Base-by-base conservation (phyloP, 2,329 filamentous ascomycete genomes). In the Rhynchosporium secalis region DNA sequence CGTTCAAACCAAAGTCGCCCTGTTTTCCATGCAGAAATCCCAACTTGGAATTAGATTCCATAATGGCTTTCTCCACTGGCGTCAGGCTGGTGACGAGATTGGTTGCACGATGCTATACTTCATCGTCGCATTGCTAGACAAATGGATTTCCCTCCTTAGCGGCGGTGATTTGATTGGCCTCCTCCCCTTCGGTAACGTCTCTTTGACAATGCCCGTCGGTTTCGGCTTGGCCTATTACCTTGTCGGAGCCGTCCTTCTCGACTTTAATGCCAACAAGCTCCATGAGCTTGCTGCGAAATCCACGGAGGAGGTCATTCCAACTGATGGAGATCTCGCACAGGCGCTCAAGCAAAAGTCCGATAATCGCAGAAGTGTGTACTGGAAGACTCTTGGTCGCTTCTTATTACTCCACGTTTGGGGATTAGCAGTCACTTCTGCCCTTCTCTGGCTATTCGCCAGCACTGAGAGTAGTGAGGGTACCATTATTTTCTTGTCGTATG, bases 181-280 rank as follows among this genome's bases (percentile, higher is more conserved):
- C 10, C 71, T 72, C 2, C 65, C 72, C 4, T 69, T 72, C 15
- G 10, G 33, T 10, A 36, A 73, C 81, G 62, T 76, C 79, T 41
- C 54, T 28, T 56, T 66, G 55, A 62, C 62, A 4, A 64, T 68
- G 61, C 66, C 68, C n/a, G 77, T 83, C 28, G 82, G 83, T 1
- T 83, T 84, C 65, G 79, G 80, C n/a, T 74, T 85, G 40, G 80
- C 80, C 0, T 85, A 85, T 70, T 85, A 85, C 66, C 74, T 85
- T 20, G 77, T 84, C 29, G 81, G 83, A 31, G 82, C 83, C 12
- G 81, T 85, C 1, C 74, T 83, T 28, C 80, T 85, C 31, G 83
- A 85, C 66, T 78, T 79, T 65, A 82, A 83, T 62, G 80, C 81
- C 26, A 79, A 81, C 58, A 78, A 81, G 63, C 74, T 84, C 1